Percentiles rank a stretch among this genome's conserved stretches.
These are phyloP conservation scores for Populus davidiana DNA, from an alignment of 345 rosid species.

Conservation along the genomic window DNA sequence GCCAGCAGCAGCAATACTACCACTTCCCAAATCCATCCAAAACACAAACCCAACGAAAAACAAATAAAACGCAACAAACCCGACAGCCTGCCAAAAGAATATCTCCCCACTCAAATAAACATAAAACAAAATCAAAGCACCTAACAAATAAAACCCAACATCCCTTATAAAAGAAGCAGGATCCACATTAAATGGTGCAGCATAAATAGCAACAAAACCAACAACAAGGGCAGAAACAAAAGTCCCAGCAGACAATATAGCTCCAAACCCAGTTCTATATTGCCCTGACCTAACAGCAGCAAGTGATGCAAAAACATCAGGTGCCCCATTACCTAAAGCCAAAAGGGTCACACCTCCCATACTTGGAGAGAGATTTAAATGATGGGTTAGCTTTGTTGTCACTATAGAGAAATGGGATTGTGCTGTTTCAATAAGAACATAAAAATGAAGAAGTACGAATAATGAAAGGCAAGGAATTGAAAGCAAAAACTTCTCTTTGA, in stretches of 20 bases:
- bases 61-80: slow-evolving; percentile 73
- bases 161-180: slow-evolving; percentile 75
- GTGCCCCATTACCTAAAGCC: slow-evolving; percentile 94
- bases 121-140: slow-evolving; percentile 68
- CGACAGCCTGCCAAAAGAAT: slow-evolving; percentile 85
- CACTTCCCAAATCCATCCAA: slow-evolving; percentile 80
- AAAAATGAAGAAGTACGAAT: slow-evolving; percentile 65
- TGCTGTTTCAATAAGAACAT: slow-evolving; percentile 90
- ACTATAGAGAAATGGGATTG: slow-evolving; percentile 86
- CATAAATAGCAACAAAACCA: slow-evolving; percentile 88
- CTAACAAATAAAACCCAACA: slow-evolving; percentile 72
- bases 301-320: slow-evolving; percentile 83
- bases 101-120: slow-evolving; percentile 97
- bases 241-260: slow-evolving; percentile 84
- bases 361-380: slow-evolving; percentile 70
- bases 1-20: slow-evolving; percentile 23
- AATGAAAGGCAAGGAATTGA: slow-evolving; percentile 58
- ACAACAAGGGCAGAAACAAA: slow-evolving; percentile 91
- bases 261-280: slow-evolving; percentile 85
- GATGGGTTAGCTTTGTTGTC: slow-evolving; percentile 78
- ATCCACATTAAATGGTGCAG: slow-evolving; percentile 76
- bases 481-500: slow-evolving; percentile 39
- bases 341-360: slow-evolving; percentile 92
- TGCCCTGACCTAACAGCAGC: slow-evolving; percentile 83
- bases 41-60: slow-evolving; percentile 90